phyloP scores from a whole-genome alignment of 768 basidiomycete species.

The Termitomyces titanicus region DNA sequence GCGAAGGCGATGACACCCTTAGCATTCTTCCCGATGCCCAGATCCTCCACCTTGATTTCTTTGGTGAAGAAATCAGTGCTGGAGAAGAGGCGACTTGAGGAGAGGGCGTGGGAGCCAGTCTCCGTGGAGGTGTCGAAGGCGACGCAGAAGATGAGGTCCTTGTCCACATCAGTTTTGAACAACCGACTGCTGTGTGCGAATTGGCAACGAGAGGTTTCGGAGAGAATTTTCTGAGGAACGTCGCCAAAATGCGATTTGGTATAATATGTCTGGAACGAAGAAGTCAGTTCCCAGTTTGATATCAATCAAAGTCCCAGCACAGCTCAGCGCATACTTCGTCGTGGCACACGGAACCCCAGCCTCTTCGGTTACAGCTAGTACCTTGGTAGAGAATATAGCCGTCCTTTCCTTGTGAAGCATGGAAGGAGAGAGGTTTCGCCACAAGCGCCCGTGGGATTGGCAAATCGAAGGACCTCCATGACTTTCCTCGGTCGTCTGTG shows the following conservation, averaged over 20 bases:
- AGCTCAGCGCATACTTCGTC: constrained; percentile 58
- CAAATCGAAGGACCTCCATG: constrained; percentile 81
- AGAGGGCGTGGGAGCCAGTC: constrained; percentile 46
- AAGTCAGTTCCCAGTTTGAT: constrained; percentile 2
- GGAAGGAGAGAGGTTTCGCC: constrained; percentile 76
- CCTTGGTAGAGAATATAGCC: constrained; percentile 82
- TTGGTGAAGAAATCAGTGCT: constrained; percentile 80
- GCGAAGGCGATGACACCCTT: constrained; percentile 92
- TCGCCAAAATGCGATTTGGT: constrained; percentile 81
- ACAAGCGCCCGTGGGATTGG: constrained; percentile 57
- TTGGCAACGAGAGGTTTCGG: constrained; percentile 74
- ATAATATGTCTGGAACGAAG: constrained; percentile 68
- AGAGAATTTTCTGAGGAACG: constrained; percentile 52
- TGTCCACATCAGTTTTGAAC: constrained; percentile 74
- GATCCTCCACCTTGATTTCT: constrained; percentile 68
- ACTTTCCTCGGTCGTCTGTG: constrained; percentile 82
- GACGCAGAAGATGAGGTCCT: constrained; percentile 84
- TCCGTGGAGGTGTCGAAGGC: constrained; percentile 66
- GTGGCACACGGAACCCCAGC: constrained; percentile 58
- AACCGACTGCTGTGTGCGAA: constrained; percentile 87
- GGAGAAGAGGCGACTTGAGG: constrained; percentile 73
- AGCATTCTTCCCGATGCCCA: constrained; percentile 83
- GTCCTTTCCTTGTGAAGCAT: constrained; percentile 71
- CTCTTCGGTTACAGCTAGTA: constrained; percentile 50
- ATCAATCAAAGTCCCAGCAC: constrained; percentile 17